Conservation (phyloP, 331 rosid genomes). For the Quercus tomentella region DNA sequence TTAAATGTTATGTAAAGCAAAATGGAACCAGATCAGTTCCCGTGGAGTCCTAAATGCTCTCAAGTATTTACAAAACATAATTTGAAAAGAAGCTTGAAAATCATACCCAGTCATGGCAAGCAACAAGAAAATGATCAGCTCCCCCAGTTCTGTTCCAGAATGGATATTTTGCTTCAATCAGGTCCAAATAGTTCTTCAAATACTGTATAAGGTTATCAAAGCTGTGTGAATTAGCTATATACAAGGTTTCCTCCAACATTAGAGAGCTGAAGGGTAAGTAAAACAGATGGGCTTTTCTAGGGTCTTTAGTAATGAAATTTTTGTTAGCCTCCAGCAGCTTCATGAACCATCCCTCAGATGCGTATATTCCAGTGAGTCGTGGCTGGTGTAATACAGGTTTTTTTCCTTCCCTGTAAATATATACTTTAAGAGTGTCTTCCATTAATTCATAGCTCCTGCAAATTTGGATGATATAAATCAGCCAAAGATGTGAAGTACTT, state of each 20-base stretch:
- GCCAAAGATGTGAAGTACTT: background rate
- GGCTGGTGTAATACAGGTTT: slow-evolving; percentile 79
- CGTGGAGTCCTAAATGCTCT: background rate
- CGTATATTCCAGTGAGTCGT: slow-evolving; percentile 76
- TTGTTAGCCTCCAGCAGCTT: slow-evolving; percentile 68
- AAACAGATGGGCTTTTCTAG: slow-evolving; percentile 76
- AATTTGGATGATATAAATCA: background rate
- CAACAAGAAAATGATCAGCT: slow-evolving; percentile 93
- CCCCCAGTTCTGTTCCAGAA: slow-evolving; percentile 96
- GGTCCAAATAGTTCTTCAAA: background rate
- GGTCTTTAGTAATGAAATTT: slow-evolving; percentile 56
- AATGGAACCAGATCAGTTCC: background rate
- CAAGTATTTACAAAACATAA: background rate
- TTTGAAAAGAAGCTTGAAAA: background rate
- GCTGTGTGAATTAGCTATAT: background rate
- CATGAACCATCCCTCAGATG: slow-evolving; percentile 99
- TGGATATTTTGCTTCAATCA: slow-evolving; percentile 25
- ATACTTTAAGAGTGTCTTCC: slow-evolving; percentile 87
- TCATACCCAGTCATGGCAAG: slow-evolving; percentile 98
- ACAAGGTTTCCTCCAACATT: slow-evolving; percentile 46
- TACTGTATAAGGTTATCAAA: background rate
- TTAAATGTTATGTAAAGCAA: background rate
- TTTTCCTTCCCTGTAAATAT: slow-evolving; percentile 70
- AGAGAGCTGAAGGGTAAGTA: slow-evolving; percentile 97
- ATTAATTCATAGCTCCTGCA: slow-evolving; percentile 90